Percentiles rank a stretch among this genome's conserved stretches.
These are phyloP conservation scores for Mycena alexandri DNA, from an alignment of 768 basidiomycete genomes.

Conservation along the genomic window DNA sequence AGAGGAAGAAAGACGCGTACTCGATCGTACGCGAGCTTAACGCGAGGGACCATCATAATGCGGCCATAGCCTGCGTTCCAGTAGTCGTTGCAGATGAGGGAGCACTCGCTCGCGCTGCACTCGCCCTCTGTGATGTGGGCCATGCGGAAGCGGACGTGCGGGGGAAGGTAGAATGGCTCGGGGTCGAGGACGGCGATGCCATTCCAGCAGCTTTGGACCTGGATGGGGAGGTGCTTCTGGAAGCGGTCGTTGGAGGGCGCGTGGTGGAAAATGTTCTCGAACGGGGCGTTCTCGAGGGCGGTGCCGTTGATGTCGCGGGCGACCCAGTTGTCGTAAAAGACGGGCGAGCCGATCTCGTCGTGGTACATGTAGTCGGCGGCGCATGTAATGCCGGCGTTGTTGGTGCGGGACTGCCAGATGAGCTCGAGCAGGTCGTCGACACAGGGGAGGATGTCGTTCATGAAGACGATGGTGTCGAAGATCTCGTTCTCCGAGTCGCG, in stretches of 20 bases:
- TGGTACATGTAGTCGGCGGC: slow-evolving; percentile 99
- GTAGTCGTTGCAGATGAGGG: slow-evolving; percentile 98
- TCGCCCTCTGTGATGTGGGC: slow-evolving; percentile 89
- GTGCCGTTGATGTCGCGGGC: slow-evolving; percentile 99
- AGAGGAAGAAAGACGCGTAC: slow-evolving; percentile 55
- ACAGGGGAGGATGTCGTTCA: slow-evolving; percentile 99
- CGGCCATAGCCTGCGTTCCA: slow-evolving; percentile 96
- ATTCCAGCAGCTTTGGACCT: slow-evolving; percentile 99
- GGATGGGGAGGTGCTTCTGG: slow-evolving; percentile 92
- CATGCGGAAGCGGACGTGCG: slow-evolving; percentile 96
- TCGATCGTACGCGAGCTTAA: slow-evolving; percentile 95
- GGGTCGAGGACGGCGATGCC: slow-evolving; percentile 97
- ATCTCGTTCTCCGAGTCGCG: slow-evolving; percentile 93
- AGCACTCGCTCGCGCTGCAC: slow-evolving; percentile 96
- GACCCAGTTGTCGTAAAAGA: slow-evolving; percentile 99
- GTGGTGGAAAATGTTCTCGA: slow-evolving; percentile 95
- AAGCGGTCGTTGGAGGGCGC: slow-evolving; percentile 80
- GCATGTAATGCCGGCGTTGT: slow-evolving; percentile 98
- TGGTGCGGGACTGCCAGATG: slow-evolving; percentile 92
- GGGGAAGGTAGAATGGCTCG: slow-evolving; percentile 92
- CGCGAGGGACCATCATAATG: slow-evolving; percentile 97
- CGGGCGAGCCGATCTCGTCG: slow-evolving; percentile 91
- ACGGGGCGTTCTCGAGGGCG: slow-evolving; percentile 97
- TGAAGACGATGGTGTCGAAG: slow-evolving; percentile 97
- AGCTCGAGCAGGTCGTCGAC: slow-evolving; percentile 98